These are phyloP conservation scores for Penicillium pulvis DNA, from an alignment of 495 filamentous ascomycete species.

Conservation along the genomic window DNA sequence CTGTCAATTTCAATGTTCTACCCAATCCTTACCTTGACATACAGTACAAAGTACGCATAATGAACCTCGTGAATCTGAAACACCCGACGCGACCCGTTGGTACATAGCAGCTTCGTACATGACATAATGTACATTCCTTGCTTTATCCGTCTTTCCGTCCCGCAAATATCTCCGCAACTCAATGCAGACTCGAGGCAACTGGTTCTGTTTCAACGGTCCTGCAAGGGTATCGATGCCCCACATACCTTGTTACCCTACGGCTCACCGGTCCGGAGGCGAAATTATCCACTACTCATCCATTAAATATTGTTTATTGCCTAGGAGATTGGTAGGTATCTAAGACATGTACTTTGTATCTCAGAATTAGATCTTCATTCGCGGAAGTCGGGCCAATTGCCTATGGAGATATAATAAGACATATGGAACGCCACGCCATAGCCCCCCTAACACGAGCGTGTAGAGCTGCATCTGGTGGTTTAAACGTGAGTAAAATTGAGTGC, in stretches of 20 bases:
- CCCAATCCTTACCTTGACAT: too few relatives aligned
- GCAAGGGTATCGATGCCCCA: neutral
- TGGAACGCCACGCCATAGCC: neutral
- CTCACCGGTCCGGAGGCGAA: neutral
- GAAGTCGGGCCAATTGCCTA: neutral
- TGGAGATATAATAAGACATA: neutral
- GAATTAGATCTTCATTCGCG: neutral
- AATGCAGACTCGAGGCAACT: neutral
- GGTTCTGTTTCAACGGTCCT: neutral
- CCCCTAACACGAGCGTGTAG: neutral
- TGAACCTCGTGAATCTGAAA: neutral
- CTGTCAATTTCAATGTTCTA: neutral
- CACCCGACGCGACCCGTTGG: neutral
- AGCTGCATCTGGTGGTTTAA: neutral
- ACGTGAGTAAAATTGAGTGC: neutral
- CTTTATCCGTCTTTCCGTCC: neutral
- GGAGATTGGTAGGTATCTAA: neutral
- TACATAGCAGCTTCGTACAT: neutral
- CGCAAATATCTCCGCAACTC: neutral
- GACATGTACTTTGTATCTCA: neutral
- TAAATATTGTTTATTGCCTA: neutral
- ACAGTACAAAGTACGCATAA: too few relatives aligned
- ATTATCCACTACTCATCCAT: neutral
- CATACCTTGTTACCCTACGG: neutral
- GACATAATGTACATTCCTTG: slow-evolving; percentile 4